Conservation (phyloP, 352 stramenopile species). For the Phytophthora sansomeana region DNA sequence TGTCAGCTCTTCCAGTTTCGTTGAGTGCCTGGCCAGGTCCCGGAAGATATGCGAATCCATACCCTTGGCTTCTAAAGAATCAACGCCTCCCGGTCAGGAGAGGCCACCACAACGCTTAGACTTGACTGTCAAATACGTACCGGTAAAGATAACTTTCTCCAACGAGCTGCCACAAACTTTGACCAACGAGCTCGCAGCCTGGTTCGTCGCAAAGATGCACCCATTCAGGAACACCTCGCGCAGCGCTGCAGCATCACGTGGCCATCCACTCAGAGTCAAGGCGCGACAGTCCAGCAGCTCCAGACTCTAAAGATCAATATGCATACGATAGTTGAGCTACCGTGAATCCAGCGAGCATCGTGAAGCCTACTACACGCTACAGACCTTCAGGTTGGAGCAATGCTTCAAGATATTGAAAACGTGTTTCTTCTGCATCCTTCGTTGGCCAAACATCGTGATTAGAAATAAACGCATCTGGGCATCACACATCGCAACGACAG, state of each 20-base stretch:
- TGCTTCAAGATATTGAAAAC: conserved; percentile 50
- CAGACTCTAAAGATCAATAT: conserved; percentile 43
- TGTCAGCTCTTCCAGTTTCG: conserved; percentile 51
- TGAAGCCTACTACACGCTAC: conserved; percentile 2
- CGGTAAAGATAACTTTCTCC: conserved; percentile 53
- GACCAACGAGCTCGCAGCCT: conserved; percentile 49
- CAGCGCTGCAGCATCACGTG: conserved; percentile 34
- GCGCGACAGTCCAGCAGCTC: conserved; percentile 67
- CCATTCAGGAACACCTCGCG: conserved; percentile 55
- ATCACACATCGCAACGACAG: conserved; percentile 1
- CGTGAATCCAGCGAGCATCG: conserved; percentile 4
- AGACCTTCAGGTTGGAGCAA: conserved; percentile 47
- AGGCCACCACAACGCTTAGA: neutral
- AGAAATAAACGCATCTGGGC: conserved; percentile 17
- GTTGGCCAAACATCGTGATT: conserved; percentile 13
- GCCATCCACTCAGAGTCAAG: conserved; percentile 57
- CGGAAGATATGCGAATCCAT: conserved; percentile 58
- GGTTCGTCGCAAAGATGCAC: conserved; percentile 59
- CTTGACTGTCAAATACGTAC: conserved; percentile 27
- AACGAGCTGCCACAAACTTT: conserved; percentile 44
- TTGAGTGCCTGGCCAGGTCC: conserved; percentile 40
- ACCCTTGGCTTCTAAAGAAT: conserved; percentile 44
- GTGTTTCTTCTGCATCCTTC: conserved; percentile 63
- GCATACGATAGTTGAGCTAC: conserved; percentile 5
- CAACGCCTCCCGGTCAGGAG: conserved; percentile 3